Percentiles rank a stretch among this genome's conserved stretches.
Conservation (phyloP, 2,329 filamentous ascomycete species). For the Amylocarpus encephaloides region DNA sequence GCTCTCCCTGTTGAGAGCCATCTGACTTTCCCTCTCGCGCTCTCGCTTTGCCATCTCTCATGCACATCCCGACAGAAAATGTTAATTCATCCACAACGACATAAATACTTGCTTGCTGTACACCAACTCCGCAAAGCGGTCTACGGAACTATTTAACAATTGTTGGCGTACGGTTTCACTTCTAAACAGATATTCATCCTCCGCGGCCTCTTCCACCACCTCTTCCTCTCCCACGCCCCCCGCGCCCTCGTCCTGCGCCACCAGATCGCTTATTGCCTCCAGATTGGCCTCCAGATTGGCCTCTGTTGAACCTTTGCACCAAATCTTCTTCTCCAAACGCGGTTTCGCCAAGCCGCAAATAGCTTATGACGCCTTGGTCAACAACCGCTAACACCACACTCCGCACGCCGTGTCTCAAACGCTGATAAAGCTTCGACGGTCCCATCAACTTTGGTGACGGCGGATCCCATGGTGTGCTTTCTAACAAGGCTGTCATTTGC, state of each 20-base stretch:
- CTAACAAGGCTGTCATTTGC: constrained; percentile 65
- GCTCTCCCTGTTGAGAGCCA: not conserved
- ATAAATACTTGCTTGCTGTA: not conserved
- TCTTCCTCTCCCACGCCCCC: constrained; percentile 24
- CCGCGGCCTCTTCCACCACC: constrained; percentile 28
- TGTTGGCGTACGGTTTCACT: not conserved
- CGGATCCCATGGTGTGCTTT: constrained; percentile 64
- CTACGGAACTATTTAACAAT: too few relatives aligned
- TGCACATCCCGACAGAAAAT: too few relatives aligned
- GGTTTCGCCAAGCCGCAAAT: constrained; percentile 72
- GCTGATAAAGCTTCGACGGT: constrained; percentile 59
- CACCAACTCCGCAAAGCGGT: not conserved
- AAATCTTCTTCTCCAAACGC: constrained; percentile 72
- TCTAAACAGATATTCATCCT: not conserved
- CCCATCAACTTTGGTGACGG: constrained; percentile 37
- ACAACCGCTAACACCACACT: constrained; percentile 84
- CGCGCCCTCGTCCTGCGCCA: constrained; percentile 34
- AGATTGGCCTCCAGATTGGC: constrained; percentile 37
- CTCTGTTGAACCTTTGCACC: constrained; percentile 50
- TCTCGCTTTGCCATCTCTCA: too few relatives aligned
- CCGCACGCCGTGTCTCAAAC: constrained; percentile 76
- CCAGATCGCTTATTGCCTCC: constrained; percentile 34
- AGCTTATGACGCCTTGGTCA: constrained; percentile 85
- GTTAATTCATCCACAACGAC: too few relatives aligned
- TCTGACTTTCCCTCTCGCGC: too few relatives aligned